Conservation (phyloP, 2,329 filamentous ascomycete genomes). For the Diaporthe amygdali region DNA sequence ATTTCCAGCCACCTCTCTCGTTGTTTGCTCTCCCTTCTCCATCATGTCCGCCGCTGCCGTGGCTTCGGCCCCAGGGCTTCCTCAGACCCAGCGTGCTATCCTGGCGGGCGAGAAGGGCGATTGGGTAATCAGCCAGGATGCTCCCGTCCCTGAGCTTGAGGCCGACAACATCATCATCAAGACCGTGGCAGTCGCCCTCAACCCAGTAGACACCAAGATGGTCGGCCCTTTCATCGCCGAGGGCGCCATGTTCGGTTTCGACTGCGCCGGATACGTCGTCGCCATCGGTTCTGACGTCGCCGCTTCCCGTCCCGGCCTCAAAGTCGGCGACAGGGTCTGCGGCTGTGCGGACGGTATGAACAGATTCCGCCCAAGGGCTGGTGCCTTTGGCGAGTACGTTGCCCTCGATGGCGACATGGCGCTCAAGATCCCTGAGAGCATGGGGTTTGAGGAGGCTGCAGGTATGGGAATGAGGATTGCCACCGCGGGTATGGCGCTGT, state of each 20-base stretch:
- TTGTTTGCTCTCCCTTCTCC: too few relatives aligned
- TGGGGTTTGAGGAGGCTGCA: not conserved
- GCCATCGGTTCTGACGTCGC: slow-evolving; percentile 28
- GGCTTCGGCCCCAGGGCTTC: not conserved
- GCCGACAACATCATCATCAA: not conserved
- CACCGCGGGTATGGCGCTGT: slow-evolving; percentile 4
- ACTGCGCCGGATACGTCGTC: slow-evolving; percentile 35
- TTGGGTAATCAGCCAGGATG: not conserved
- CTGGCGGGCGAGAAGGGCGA: not conserved
- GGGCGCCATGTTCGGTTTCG: slow-evolving; percentile 33
- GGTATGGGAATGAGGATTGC: not conserved
- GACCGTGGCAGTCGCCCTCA: slow-evolving; percentile 34
- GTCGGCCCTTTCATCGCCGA: slow-evolving; percentile 28
- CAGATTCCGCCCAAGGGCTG: not conserved
- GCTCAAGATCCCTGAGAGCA: slow-evolving; percentile 2
- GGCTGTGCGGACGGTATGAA: slow-evolving; percentile 25
- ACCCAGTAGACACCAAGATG: slow-evolving; percentile 39
- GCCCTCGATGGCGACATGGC: not conserved
- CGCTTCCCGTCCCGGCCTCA: not conserved
- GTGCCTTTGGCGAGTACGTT: slow-evolving; percentile 15
- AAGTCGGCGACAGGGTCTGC: slow-evolving; percentile 28
- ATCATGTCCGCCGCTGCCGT: not conserved
- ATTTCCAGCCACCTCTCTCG: not conserved
- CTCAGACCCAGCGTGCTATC: slow-evolving; percentile 7
- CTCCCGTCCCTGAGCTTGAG: not conserved